These are phyloP conservation scores for Astrothelium subdiscretum DNA, from an alignment of 495 filamentous ascomycete genomes.

Conservation along the genomic window DNA sequence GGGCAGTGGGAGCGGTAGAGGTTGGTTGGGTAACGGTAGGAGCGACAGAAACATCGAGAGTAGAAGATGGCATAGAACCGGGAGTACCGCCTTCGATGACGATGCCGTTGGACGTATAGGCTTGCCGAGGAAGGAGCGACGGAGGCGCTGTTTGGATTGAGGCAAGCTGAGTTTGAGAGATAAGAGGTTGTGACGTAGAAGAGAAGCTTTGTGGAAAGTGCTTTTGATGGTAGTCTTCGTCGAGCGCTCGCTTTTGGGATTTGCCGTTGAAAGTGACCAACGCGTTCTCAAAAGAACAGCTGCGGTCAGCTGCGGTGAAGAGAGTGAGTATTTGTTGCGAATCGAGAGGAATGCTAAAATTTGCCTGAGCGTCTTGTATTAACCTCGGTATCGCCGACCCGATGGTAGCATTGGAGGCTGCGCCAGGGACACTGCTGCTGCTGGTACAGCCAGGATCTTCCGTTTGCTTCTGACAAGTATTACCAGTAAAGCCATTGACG, in stretches of 20 bases:
- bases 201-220: background rate
- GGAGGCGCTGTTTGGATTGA: background rate
- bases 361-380: slow-evolving; percentile 47
- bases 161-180: background rate
- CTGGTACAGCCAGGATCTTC: slow-evolving; percentile 58
- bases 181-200: background rate
- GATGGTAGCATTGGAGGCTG: slow-evolving; percentile 57
- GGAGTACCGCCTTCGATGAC: slow-evolving; percentile 15
- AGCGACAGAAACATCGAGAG: background rate
- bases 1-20: background rate
- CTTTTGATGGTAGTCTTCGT: slow-evolving; percentile 8
- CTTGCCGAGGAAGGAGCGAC: background rate
- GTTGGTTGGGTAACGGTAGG: background rate
- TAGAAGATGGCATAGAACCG: slow-evolving; percentile 6
- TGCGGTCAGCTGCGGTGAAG: slow-evolving; percentile 61
- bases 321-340: slow-evolving; percentile 54
- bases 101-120: slow-evolving; percentile 18
- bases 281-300: slow-evolving; percentile 72
- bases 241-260: slow-evolving; percentile 4
- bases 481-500: slow-evolving; percentile 73
- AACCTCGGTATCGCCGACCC: slow-evolving; percentile 67
- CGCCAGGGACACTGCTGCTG: slow-evolving; percentile 41
- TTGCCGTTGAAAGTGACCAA: slow-evolving; percentile 58
- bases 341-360: slow-evolving; percentile 67
- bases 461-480: slow-evolving; percentile 49